Evolutionary conservation across 495 filamentous ascomycete species (phyloP).

Genomic region (Hypoxylon fragiforme): DNA sequence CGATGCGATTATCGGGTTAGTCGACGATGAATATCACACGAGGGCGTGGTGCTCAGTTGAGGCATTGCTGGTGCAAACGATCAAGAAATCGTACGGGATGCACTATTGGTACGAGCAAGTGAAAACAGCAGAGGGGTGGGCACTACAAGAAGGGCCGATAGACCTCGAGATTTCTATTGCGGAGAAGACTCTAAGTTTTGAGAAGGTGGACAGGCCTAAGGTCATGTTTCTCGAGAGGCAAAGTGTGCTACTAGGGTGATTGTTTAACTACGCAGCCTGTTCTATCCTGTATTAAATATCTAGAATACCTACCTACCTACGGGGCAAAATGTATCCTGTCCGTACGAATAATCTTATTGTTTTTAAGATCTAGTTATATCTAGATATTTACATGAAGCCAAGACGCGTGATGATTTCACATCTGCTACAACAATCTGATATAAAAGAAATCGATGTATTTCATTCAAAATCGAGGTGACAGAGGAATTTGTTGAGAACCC

Average conservation of each 20-base stretch:
- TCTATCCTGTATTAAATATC: too few species aligned
- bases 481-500: too few species aligned
- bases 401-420: too few species aligned
- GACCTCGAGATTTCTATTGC: conserved; percentile 13
- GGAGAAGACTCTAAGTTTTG: conserved; percentile 28
- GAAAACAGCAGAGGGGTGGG: background rate
- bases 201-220: conserved; percentile 29
- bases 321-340: too few species aligned
- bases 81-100: conserved; percentile 10
- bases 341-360: too few species aligned
- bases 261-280: too few species aligned
- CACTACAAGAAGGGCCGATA: conserved; percentile 1
- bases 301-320: too few species aligned
- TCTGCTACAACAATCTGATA: too few species aligned
- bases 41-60: conserved; percentile 37
- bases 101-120: conserved; percentile 35
- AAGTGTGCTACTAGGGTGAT: conserved; percentile 19
- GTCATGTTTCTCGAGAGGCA: conserved; percentile 35
- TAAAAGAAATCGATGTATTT: too few species aligned
- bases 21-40: conserved; percentile 17
- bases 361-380: too few species aligned
- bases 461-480: too few species aligned
- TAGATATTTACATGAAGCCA: too few species aligned
- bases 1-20: conserved; percentile 34
- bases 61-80: conserved; percentile 16